phyloP scores from a whole-genome alignment of 2,329 filamentous ascomycete species.

The Tothia fuscella region DNA sequence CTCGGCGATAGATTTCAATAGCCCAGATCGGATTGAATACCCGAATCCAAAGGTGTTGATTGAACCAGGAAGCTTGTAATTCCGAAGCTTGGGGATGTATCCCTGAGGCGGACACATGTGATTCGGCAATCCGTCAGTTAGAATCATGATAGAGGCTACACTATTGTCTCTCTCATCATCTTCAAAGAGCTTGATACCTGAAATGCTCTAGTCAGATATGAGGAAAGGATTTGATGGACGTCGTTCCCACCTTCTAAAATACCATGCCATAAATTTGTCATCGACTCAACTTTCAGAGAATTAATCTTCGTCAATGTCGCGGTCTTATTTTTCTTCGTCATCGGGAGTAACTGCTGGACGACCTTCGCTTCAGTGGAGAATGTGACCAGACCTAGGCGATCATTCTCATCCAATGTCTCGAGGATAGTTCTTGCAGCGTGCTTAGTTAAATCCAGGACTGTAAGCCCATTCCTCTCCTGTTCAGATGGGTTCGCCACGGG shows the following conservation, averaged over 20 bases:
- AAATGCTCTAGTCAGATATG: too few species aligned
- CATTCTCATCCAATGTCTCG: slow-evolving; percentile 41
- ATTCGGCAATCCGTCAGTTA: slow-evolving; percentile 45
- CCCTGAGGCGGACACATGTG: slow-evolving; percentile 40
- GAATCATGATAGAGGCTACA: slow-evolving; percentile 22
- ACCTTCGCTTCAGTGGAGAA: slow-evolving; percentile 34
- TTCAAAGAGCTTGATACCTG: slow-evolving; percentile 36
- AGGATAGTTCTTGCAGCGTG: slow-evolving; percentile 48
- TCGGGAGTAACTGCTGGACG: slow-evolving; percentile 36
- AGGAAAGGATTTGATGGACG: too few species aligned
- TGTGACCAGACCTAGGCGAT: slow-evolving; percentile 47
- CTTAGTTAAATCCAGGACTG: slow-evolving; percentile 47
- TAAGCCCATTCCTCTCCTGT: slow-evolving; percentile 38
- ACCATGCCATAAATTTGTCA: slow-evolving; percentile 49
- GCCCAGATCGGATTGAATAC: slow-evolving; percentile 36
- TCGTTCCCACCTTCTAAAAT: slow-evolving; percentile 41
- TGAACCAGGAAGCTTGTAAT: slow-evolving; percentile 14
- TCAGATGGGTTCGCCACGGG: slow-evolving; percentile 24
- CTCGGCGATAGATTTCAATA: slow-evolving; percentile 50
- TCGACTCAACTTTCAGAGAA: slow-evolving; percentile 24
- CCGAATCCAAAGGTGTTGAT: slow-evolving; percentile 45
- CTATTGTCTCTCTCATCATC: slow-evolving; percentile 18
- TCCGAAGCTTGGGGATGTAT: slow-evolving; percentile 41
- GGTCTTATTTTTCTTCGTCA: slow-evolving; percentile 38
- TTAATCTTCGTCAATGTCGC: slow-evolving; percentile 31